phyloP scores from a whole-genome alignment of 2,329 filamentous ascomycete genomes.

The Aphanocladium album region DNA sequence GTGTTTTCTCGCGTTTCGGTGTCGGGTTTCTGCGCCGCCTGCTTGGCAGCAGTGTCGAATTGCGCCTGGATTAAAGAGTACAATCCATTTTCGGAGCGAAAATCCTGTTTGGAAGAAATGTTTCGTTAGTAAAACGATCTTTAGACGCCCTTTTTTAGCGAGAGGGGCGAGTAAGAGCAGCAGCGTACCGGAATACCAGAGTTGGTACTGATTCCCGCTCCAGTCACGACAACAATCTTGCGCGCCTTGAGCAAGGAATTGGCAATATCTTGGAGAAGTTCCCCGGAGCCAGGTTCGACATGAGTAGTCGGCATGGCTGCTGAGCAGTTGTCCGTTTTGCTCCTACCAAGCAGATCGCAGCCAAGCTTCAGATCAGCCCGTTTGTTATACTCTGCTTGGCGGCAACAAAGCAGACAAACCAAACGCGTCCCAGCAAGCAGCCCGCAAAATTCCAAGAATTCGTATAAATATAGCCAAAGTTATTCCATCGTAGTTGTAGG shows the following conservation, averaged over 20 bases:
- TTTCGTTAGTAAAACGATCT: not conserved
- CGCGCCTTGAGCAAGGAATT: slow-evolving; percentile 58
- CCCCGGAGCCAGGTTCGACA: slow-evolving; percentile 45
- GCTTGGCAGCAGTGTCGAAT: slow-evolving; percentile 49
- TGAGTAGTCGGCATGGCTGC: slow-evolving; percentile 54
- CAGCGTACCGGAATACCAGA: slow-evolving; percentile 63
- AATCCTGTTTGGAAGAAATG: slow-evolving; percentile 47
- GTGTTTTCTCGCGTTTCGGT: slow-evolving; percentile 19
- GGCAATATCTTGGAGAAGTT: slow-evolving; percentile 59
- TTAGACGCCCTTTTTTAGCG: too few species aligned
- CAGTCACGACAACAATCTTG: slow-evolving; percentile 67
- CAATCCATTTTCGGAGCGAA: slow-evolving; percentile 66
- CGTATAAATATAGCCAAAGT: not conserved
- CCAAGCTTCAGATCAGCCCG: not conserved
- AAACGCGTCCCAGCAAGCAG: not conserved
- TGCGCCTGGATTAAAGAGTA: slow-evolving; percentile 68
- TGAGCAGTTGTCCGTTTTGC: not conserved
- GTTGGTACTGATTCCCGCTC: slow-evolving; percentile 70
- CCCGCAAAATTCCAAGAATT: not conserved
- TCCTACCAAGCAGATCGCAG: not conserved
- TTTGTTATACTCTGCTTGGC: not conserved
- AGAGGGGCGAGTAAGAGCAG: not conserved
- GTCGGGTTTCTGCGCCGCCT: slow-evolving; percentile 26
- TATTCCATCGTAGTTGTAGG: not conserved
- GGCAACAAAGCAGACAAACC: not conserved